Base-by-base conservation (phyloP, 352 stramenopile genomes). In the Aphanomyces stellatus region DNA sequence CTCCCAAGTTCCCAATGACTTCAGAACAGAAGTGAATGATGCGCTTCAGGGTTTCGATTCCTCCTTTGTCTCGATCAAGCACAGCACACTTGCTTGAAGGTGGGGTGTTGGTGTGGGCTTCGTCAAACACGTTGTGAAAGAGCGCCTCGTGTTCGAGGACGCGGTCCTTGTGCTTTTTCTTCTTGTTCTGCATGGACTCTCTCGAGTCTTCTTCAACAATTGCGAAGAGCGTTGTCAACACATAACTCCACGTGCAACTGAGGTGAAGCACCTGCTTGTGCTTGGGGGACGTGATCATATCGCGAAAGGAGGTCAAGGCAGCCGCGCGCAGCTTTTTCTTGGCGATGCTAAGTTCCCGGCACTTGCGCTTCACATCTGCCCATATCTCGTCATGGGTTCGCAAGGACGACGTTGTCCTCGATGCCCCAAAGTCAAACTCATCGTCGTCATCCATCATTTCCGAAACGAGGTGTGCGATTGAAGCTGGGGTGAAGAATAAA, bases 391-490 rank as follows among this genome's bases (percentile, higher is more conserved):
- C 30, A 28, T 51, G 22, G n/a, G 41, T 63, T 51, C 33, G 35
- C 22, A 63, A 49, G 5, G 49, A 57, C 49, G 25, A 22, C 19
- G 49, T 15, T 13, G 49, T 24, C 19, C 4, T 35, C 22, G 49
- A 57, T 19, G 7, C 25, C 17, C 49, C 49, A 37, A 57, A 57
- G 49, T 57, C 25, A 24, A 57, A 57, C 11, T 22, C 49, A 8
- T 57, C 49, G 30, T 37, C 30, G 25, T 40, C 4, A 24, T 57
- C 49, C 49, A 57, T 57, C 8, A 35, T 35, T 28, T 15, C 17
- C 17, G 37, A 17, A 19, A 70, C 73, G 74, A 85, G 86, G 53
- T 85, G 84, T n/a, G n/a, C n/a, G n/a, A n/a, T n/a, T n/a, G n/a
- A n/a, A n/a, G n/a, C n/a, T n/a, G n/a, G n/a, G n/a, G n/a, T n/a